A percentile compares a stretch with the other conserved stretches of the same genome.
phyloP scores from a whole-genome alignment of 805 yeast genomes.

The Torulaspora indica region DNA sequence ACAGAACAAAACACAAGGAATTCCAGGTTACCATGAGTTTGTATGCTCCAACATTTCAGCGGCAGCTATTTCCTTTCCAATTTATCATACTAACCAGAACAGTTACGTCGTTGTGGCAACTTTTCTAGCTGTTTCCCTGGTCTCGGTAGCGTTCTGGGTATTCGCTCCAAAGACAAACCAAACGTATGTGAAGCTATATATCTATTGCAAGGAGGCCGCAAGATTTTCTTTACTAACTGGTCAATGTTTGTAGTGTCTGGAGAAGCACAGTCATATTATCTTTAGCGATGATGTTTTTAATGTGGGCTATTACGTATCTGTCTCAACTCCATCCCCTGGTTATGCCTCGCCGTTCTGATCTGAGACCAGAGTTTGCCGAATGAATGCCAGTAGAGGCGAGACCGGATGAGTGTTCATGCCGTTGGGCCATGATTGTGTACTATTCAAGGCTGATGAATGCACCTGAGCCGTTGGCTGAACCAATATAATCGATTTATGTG shows the following conservation, averaged over 20 bases:
- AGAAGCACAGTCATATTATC: conserved; percentile 65
- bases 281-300: conserved; percentile 70
- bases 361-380: conserved; percentile 67
- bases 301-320: conserved; percentile 92
- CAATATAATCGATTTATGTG: background rate
- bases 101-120: conserved; percentile 71
- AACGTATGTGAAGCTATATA: conserved; percentile 44
- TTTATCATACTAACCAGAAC: conserved; percentile 11
- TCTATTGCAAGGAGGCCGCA: too few species aligned
- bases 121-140: conserved; percentile 51
- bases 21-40: conserved; percentile 14
- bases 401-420: background rate
- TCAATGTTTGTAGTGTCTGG: conserved; percentile 47
- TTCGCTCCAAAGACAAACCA: conserved; percentile 79
- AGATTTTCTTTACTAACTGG: conserved; percentile 1
- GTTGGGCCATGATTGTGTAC: background rate
- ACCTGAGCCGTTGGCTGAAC: background rate
- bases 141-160: conserved; percentile 71
- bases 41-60: conserved; percentile 10
- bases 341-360: conserved; percentile 82
- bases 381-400: conserved; percentile 1
- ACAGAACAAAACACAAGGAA: background rate
- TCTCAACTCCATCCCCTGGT: conserved; percentile 86
- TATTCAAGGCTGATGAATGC: background rate
- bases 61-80: background rate